Percentiles rank a stretch among this genome's conserved stretches.
These are phyloP conservation scores for Verbascum thapsus DNA, from an alignment of 257 asterid species.

Conservation along the genomic window DNA sequence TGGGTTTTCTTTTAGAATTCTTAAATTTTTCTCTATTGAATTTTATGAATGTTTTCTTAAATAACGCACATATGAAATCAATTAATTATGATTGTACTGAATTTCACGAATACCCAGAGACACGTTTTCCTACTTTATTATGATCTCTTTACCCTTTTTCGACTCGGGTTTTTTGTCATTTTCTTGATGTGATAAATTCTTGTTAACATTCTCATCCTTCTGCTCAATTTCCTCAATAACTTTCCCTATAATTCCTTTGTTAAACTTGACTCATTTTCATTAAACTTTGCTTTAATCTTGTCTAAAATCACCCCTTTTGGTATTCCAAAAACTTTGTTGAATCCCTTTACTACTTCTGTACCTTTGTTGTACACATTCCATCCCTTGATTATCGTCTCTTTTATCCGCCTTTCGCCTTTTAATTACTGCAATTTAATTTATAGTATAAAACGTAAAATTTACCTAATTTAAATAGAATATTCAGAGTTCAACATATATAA, in stretches of 20 bases:
- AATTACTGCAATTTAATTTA: constrained; percentile 51
- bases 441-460: no score
- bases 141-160: constrained; percentile 20
- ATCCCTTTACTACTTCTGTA: constrained; percentile 45
- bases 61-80: no score
- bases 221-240: constrained; percentile 62
- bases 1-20: no score
- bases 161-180: constrained; percentile 9
- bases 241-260: constrained; percentile 61
- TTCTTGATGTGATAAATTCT: constrained; percentile 33
- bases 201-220: constrained; percentile 37
- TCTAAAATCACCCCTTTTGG: constrained; percentile 75
- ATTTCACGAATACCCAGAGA: background rate
- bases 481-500: no score
- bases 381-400: constrained; percentile 62
- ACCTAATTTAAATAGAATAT: no score
- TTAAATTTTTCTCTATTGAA: no score
- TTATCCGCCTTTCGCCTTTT: constrained; percentile 60
- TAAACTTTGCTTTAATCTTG: constrained; percentile 58
- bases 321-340: constrained; percentile 73
- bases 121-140: background rate
- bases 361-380: constrained; percentile 60
- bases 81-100: no score
- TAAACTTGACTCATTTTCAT: constrained; percentile 56
- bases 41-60: no score